Percentiles rank a stretch among this genome's conserved stretches.
Conservation (phyloP, 2,329 filamentous ascomycete species). For the Diaporthe caulivora region DNA sequence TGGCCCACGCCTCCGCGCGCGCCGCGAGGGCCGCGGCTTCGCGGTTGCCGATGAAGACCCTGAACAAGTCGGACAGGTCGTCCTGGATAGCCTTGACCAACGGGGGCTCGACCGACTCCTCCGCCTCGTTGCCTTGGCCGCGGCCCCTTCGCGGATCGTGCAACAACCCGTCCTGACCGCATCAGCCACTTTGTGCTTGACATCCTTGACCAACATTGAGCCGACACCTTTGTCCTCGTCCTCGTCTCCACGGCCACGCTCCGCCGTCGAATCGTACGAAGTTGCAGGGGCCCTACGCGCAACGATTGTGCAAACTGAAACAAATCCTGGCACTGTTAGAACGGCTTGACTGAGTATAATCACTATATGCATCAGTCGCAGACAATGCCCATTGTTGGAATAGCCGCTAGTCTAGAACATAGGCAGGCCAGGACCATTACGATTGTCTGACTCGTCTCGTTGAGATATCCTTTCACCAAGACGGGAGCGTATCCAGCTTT, state of each 20-base stretch:
- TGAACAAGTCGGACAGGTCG: neutral
- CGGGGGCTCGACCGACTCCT: neutral
- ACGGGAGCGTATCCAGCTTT: neutral
- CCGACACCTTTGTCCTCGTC: too few species aligned
- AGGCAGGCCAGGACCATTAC: too few species aligned
- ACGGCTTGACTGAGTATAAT: neutral
- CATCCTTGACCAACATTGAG: too few species aligned
- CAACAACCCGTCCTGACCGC: too few species aligned
- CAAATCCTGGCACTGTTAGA: neutral
- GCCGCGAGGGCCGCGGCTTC: neutral
- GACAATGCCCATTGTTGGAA: slow-evolving; percentile 1
- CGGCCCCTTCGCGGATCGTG: too few species aligned
- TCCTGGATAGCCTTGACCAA: neutral
- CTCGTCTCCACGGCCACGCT: too few species aligned
- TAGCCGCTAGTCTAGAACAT: neutral
- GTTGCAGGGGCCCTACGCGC: neutral
- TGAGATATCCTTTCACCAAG: neutral
- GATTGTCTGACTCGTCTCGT: neutral
- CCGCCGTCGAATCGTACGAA: too few species aligned
- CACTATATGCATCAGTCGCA: too few species aligned
- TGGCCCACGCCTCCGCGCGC: neutral
- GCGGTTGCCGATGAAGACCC: neutral
- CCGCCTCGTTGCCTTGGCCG: too few species aligned
- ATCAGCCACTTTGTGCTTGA: too few species aligned
- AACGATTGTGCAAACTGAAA: neutral